phyloP scores from a whole-genome alignment of 2,329 filamentous ascomycete genomes.

The Trichoderma pleuroti region DNA sequence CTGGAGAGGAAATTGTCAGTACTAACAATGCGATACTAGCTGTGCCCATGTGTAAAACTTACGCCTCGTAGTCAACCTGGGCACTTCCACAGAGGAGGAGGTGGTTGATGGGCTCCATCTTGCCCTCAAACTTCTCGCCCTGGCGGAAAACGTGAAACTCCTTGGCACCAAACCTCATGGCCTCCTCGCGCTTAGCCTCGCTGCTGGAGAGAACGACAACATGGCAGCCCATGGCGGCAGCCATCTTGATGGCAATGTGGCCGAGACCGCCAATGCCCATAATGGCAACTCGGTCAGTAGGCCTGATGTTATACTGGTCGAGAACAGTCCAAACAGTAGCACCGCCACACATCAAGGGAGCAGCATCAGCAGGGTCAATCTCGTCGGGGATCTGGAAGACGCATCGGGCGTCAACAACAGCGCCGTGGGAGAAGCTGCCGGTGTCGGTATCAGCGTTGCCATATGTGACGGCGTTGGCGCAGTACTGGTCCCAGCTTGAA shows the following conservation, averaged over 20 bases:
- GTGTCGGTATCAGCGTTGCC: conserved; percentile 42
- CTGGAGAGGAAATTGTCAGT: background rate
- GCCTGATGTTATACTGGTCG: conserved; percentile 59
- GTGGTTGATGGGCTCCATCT: conserved; percentile 60
- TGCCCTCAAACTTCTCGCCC: conserved; percentile 48
- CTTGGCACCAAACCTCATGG: conserved; percentile 55
- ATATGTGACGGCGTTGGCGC: conserved; percentile 44
- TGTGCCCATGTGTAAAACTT: background rate
- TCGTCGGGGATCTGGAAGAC: conserved; percentile 45
- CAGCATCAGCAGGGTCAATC: conserved; percentile 39
- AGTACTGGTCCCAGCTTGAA: conserved; percentile 44
- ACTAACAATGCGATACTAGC: background rate
- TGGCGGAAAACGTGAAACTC: conserved; percentile 42
- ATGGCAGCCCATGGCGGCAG: conserved; percentile 62
- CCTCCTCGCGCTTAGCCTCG: conserved; percentile 52
- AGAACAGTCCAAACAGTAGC: conserved; percentile 65
- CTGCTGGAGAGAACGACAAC: conserved; percentile 58
- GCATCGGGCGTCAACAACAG: conserved; percentile 40
- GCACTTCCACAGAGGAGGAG: conserved; percentile 39
- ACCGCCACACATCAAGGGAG: conserved; percentile 70
- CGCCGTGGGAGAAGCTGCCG: conserved; percentile 33
- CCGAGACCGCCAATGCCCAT: conserved; percentile 67
- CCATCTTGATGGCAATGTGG: conserved; percentile 66
- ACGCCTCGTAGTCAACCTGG: background rate
- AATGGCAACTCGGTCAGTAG: conserved; percentile 65